A percentile compares a stretch with the other conserved stretches of the same genome.
phyloP scores from a whole-genome alignment of 495 filamentous ascomycete genomes.

The Talaromyces nanjingensis region DNA sequence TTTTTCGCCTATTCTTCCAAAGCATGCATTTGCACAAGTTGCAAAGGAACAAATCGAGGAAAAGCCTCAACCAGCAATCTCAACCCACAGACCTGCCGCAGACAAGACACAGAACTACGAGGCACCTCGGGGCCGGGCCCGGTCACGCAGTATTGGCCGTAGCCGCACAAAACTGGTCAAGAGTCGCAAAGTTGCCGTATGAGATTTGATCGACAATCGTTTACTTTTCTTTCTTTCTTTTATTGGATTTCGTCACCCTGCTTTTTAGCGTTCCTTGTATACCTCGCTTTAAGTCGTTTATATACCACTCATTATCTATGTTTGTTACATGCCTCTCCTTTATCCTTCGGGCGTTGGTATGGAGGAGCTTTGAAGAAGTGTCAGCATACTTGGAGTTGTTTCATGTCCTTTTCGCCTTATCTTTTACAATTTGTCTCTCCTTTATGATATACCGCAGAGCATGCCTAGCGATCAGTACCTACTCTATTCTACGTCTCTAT shows the following conservation, averaged over 20 bases:
- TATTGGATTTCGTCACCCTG: not conserved
- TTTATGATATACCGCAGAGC: not conserved
- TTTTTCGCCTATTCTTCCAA: not conserved
- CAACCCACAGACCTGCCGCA: not conserved
- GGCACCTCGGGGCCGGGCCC: constrained; percentile 21
- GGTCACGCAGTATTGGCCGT: constrained; percentile 25
- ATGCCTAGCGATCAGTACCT: not conserved
- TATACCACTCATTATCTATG: constrained; percentile 2
- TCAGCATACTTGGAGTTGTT: not conserved
- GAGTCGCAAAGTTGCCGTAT: constrained; percentile 9
- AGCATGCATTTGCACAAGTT: not conserved
- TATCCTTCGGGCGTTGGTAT: not conserved
- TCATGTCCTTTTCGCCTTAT: not conserved
- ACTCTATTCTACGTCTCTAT: not conserved
- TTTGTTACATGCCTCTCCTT: not conserved
- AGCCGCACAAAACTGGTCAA: constrained; percentile 19
- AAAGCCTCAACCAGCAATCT: not conserved
- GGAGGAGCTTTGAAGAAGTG: not conserved
- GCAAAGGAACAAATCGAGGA: not conserved
- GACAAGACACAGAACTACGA: constrained; percentile 10
- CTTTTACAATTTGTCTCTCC: not conserved
- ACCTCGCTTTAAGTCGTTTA: not conserved
- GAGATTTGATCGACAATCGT: not conserved
- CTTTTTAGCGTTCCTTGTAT: not conserved
- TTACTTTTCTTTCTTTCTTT: not conserved